Evolutionary conservation across 1,284 basidiomycete genomes (phyloP).

Genomic region (Schizophyllum commune): DNA sequence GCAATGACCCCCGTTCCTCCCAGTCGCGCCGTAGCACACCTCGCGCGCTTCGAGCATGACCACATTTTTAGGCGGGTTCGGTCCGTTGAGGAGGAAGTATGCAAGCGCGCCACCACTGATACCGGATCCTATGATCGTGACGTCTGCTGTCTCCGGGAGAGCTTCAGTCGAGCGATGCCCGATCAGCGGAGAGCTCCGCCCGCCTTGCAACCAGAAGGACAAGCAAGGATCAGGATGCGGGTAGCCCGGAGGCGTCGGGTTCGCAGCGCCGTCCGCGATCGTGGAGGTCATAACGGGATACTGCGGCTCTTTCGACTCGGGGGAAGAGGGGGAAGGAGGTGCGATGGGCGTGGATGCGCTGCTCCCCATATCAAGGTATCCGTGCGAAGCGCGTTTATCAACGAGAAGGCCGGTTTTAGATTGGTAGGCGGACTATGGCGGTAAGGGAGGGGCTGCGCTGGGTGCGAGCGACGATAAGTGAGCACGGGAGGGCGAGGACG

Average conservation of each 20-base stretch:
- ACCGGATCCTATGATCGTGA: slow-evolving; percentile 22
- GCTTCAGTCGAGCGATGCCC: slow-evolving; percentile 17
- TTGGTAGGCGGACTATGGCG: background rate
- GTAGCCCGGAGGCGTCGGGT: slow-evolving; percentile 12
- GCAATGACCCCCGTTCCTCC: slow-evolving; percentile 20
- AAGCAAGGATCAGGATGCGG: slow-evolving; percentile 16
- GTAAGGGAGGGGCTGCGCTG: background rate
- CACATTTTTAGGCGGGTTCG: slow-evolving; percentile 12
- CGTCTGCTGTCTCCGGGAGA: slow-evolving; percentile 14
- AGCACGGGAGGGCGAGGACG: no score
- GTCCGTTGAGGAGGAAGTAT: slow-evolving; percentile 15
- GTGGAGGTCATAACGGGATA: slow-evolving; percentile 6
- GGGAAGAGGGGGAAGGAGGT: background rate
- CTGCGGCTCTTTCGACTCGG: background rate
- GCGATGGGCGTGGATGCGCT: background rate
- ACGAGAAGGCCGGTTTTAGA: background rate
- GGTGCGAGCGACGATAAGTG: no score
- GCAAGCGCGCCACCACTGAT: slow-evolving; percentile 18
- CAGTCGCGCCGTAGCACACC: slow-evolving; percentile 15
- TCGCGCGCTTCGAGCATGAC: slow-evolving; percentile 16
- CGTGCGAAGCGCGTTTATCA: background rate
- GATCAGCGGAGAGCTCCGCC: slow-evolving; percentile 15
- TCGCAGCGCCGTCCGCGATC: slow-evolving; percentile 7
- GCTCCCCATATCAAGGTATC: background rate
- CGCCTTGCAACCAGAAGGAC: slow-evolving; percentile 20